Evolutionary conservation across 495 filamentous ascomycete genomes (phyloP).

Genomic region (Aspergillus asperescens): DNA sequence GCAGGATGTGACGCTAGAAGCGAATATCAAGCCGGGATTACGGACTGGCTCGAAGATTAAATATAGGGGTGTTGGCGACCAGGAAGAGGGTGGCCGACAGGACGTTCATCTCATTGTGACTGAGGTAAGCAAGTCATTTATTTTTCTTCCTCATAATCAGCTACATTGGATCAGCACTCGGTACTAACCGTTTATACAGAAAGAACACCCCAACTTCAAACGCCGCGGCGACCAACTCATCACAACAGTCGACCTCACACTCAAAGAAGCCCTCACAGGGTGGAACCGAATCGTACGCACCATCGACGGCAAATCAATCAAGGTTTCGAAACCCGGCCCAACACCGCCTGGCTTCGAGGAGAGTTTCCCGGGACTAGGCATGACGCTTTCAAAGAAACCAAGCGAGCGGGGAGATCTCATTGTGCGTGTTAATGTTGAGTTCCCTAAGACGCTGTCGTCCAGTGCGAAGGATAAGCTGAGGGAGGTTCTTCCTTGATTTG

Average conservation of each 20-base stretch:
- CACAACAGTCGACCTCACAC: constrained; percentile 66
- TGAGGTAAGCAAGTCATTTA: constrained; percentile 58
- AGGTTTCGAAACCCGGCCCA: constrained; percentile 61
- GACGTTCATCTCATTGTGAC: constrained; percentile 91
- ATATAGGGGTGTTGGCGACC: constrained; percentile 91
- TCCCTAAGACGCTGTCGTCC: constrained; percentile 68
- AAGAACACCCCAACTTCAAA: constrained; percentile 73
- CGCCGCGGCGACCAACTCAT: constrained; percentile 84
- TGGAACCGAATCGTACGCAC: constrained; percentile 89
- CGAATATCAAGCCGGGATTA: constrained; percentile 89
- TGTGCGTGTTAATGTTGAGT: constrained; percentile 85
- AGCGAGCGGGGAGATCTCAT: constrained; percentile 79
- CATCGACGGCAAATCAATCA: constrained; percentile 80
- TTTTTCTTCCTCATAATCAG: neutral
- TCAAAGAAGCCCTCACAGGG: constrained; percentile 97
- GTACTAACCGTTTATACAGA: constrained; percentile 49
- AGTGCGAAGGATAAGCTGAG: constrained; percentile 72
- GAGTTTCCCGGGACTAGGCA: constrained; percentile 76
- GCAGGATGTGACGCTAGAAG: constrained; percentile 85
- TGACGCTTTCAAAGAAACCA: constrained; percentile 88
- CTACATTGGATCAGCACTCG: neutral
- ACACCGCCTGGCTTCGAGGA: constrained; percentile 78
- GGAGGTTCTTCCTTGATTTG: constrained; percentile 58
- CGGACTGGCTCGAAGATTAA: constrained; percentile 97
- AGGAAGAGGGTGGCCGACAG: constrained; percentile 95